Base-by-base conservation (phyloP, 2,329 filamentous ascomycete genomes). In the Penicillium hordei region DNA sequence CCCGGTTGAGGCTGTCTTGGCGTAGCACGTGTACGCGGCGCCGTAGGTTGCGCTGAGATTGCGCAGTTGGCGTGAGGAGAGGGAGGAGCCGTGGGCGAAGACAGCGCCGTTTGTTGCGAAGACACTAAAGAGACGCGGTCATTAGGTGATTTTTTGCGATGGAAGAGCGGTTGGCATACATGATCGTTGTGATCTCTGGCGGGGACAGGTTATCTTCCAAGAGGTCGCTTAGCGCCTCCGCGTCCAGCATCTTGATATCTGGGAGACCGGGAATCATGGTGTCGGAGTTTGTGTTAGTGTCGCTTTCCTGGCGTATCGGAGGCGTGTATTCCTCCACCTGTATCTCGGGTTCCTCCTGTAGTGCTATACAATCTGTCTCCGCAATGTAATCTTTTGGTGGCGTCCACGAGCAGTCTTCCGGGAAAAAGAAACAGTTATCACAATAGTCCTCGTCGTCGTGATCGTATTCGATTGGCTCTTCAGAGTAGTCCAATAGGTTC, bases 341-440 rank as follows among this genome's bases (percentile, higher is more conserved):
- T 3, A 42, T 44, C 34, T 55, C 42, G 10, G 52, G 50, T 58
- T 52, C 44, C 21, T 63, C 44, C 39, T 60, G 40, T 12, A n/a
- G 4, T 27, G 52, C 10, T 51, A 46, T 44, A 43, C 50, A 48
- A 21, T 72, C 61, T n/a, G 64, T 57, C 53, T 71, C 70, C 33
- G 69, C 65, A 34, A 63, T 61, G 60, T 63, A 69, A 55, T 70
- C 68, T 52, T 68, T 69, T 4, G 70, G 67, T 15, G 74, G 73
- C 17, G 73, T 71, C 62, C 71, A 77, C 49, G 72, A 72, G 65
- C 73, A 77, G 58, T 78, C 75, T 64, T 78, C 75, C 10, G 75
- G 75, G 39, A 77, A 77, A 62, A 78, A 77, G 64, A 77, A 77
- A 56, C 70, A 75, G 59, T 77, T 78, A 48, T 78, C 75, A 56